phyloP scores from a whole-genome alignment of 768 basidiomycete genomes.

The Psilocybe cyanescens region DNA sequence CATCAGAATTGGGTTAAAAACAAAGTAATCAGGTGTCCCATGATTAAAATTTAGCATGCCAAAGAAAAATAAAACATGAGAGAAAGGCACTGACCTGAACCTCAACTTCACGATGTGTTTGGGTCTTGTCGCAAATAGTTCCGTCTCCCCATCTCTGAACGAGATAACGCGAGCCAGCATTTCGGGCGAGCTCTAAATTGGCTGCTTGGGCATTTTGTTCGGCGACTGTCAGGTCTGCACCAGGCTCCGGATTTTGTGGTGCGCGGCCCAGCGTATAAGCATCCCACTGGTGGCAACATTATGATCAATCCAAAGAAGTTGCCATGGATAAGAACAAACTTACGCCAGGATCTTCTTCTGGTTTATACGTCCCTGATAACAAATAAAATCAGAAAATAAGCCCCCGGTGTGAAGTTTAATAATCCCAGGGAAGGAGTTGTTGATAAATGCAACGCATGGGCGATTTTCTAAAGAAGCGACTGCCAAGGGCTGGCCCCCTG shows the following conservation, averaged over 20 bases:
- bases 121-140: slow-evolving; percentile 92
- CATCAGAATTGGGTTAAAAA: slow-evolving; percentile 9
- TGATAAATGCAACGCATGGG: slow-evolving; percentile 17
- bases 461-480: slow-evolving; percentile 13
- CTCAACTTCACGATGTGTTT: slow-evolving; percentile 86
- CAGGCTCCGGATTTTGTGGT: slow-evolving; percentile 58
- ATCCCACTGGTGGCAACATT: slow-evolving; percentile 57
- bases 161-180: slow-evolving; percentile 85
- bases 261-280: slow-evolving; percentile 79
- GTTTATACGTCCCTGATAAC: slow-evolving; percentile 66
- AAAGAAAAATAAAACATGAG: slow-evolving; percentile 17
- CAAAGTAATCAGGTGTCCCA: slow-evolving; percentile 20
- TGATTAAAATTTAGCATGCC: slow-evolving; percentile 13
- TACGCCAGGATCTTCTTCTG: slow-evolving; percentile 86
- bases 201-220: slow-evolving; percentile 66
- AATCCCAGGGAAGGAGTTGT: slow-evolving; percentile 19
- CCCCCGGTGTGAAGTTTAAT: slow-evolving; percentile 14
- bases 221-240: slow-evolving; percentile 66
- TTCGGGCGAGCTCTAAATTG: slow-evolving; percentile 78
- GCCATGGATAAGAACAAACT: slow-evolving; percentile 35
- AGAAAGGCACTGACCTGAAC: slow-evolving; percentile 72
- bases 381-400: slow-evolving; percentile 25
- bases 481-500: slow-evolving; percentile 15
- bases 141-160: slow-evolving; percentile 93
- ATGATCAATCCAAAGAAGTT: slow-evolving; percentile 24